Conservation (phyloP, 306 rosid species). For the Casuarina cunninghamiana region DNA sequence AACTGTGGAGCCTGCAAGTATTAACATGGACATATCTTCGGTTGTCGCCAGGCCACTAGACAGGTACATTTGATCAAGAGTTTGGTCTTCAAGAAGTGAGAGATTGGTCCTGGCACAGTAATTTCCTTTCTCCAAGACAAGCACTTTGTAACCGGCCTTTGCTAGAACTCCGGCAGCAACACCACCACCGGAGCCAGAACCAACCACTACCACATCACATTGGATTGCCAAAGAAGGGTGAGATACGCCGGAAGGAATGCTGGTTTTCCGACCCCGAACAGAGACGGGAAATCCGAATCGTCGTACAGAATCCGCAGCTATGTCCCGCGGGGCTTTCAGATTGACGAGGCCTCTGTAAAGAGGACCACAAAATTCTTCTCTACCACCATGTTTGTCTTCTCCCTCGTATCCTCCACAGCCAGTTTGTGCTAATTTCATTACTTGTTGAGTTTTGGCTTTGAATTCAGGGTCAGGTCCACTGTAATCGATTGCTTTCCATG, state of each 20-base stretch:
- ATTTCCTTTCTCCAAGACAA: slow-evolving; percentile 73
- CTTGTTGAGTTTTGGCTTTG: slow-evolving; percentile 38
- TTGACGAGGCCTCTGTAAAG: slow-evolving; percentile 59
- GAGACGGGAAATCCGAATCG: slow-evolving; percentile 47
- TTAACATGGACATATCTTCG: slow-evolving; percentile 47
- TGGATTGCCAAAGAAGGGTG: slow-evolving; percentile 53
- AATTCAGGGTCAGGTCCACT: slow-evolving; percentile 67
- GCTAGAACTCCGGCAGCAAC: slow-evolving; percentile 74
- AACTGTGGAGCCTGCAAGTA: slow-evolving; percentile 75
- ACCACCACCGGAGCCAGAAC: slow-evolving; percentile 88
- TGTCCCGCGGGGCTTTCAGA: slow-evolving; percentile 41
- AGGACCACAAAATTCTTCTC: slow-evolving; percentile 56
- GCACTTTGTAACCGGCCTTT: slow-evolving; percentile 69
- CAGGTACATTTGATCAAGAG: slow-evolving; percentile 74
- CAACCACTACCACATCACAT: slow-evolving; percentile 78
- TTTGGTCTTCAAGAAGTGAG: slow-evolving; percentile 74
- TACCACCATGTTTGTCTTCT: slow-evolving; percentile 6
- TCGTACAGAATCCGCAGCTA: slow-evolving; percentile 40
- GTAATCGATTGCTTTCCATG: slow-evolving; percentile 85
- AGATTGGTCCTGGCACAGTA: slow-evolving; percentile 74
- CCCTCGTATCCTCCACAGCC: slow-evolving; percentile 31
- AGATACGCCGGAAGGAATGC: slow-evolving; percentile 10
- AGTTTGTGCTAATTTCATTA: slow-evolving; percentile 4
- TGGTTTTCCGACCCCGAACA: slow-evolving; percentile 24
- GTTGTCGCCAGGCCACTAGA: slow-evolving; percentile 61